Conservation (phyloP, 495 filamentous ascomycete species). For the Tuber microsphaerosporum region DNA sequence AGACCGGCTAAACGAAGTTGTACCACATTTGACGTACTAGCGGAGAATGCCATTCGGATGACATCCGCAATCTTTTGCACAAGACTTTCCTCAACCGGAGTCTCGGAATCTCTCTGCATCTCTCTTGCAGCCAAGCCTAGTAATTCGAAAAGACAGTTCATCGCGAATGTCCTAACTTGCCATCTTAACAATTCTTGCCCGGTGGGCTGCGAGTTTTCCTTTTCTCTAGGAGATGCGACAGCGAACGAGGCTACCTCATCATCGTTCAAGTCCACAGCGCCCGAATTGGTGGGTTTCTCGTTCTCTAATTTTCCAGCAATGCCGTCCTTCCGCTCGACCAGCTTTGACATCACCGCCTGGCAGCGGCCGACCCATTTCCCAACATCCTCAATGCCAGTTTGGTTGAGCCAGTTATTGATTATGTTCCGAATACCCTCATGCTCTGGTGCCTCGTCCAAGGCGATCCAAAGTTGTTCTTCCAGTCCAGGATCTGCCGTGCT, state of each 20-base stretch:
- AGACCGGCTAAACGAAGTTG: constrained; percentile 81
- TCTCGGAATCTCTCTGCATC: constrained; percentile 54
- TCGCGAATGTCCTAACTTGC: constrained; percentile 92
- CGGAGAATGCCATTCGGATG: constrained; percentile 95
- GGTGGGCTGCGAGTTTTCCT: constrained; percentile 53
- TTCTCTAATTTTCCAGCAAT: constrained; percentile 43
- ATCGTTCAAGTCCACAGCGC: constrained; percentile 69
- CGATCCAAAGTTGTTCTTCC: constrained; percentile 87
- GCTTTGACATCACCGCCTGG: constrained; percentile 83
- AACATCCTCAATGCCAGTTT: constrained; percentile 71
- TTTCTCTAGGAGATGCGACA: constrained; percentile 58
- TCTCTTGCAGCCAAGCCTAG: constrained; percentile 68
- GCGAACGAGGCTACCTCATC: constrained; percentile 96
- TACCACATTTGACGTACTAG: constrained; percentile 86
- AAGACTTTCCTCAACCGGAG: constrained; percentile 35
- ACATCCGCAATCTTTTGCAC: constrained; percentile 70
- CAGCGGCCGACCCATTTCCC: constrained; percentile 77
- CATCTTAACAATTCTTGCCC: constrained; percentile 86
- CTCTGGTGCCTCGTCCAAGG: constrained; percentile 66
- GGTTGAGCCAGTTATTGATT: constrained; percentile 81
- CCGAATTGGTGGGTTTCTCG: constrained; percentile 47
- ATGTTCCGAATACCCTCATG: constrained; percentile 73
- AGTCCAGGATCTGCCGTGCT: constrained; percentile 63
- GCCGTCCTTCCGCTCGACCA: constrained; percentile 53
- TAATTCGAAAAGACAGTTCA: constrained; percentile 83